Percentiles rank a stretch among this genome's conserved stretches.
Conservation (phyloP, 2,329 filamentous ascomycete species). For the Moelleriella libera region DNA sequence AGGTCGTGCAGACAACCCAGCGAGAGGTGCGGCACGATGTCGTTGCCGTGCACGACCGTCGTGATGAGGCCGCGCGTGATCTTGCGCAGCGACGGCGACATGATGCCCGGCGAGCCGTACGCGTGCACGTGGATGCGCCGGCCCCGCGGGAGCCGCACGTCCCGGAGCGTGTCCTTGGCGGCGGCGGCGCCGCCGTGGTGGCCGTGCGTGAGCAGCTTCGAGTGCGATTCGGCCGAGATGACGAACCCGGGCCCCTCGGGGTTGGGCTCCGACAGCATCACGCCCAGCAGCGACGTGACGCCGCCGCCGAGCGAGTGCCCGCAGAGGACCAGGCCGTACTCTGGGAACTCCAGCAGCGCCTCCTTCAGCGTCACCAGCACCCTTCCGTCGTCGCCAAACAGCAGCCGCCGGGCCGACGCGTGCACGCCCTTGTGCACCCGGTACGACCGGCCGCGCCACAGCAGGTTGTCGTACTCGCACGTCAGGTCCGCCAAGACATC, state of each 20-base stretch:
- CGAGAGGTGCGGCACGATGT: conserved; percentile 61
- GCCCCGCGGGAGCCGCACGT: conserved; percentile 45
- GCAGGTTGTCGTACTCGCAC: conserved; percentile 54
- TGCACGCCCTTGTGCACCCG: conserved; percentile 65
- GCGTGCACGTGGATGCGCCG: conserved; percentile 68
- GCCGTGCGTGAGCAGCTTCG: conserved; percentile 21
- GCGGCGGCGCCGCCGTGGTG: conserved; percentile 10
- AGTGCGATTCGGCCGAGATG: conserved; percentile 38
- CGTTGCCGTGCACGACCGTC: conserved; percentile 57
- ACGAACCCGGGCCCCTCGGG: conserved; percentile 43
- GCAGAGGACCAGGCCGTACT: conserved; percentile 56
- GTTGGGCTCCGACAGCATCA: conserved; percentile 54
- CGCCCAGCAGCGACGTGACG: conserved; percentile 55
- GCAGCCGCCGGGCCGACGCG: conserved; percentile 51
- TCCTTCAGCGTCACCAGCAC: conserved; percentile 53
- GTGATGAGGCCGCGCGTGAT: conserved; percentile 64
- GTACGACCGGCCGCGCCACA: conserved; percentile 49
- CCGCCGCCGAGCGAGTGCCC: conserved; percentile 57
- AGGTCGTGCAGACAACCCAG: conserved; percentile 63
- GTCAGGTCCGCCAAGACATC: conserved; percentile 62
- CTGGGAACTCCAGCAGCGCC: conserved; percentile 50
- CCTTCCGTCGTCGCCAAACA: conserved; percentile 52
- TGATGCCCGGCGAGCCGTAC: conserved; percentile 60
- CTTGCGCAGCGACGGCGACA: conserved; percentile 54
- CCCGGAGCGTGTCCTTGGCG: conserved; percentile 8